phyloP scores from a whole-genome alignment of 1,139 yeast genomes.

The Yamadazyma dendronema region DNA sequence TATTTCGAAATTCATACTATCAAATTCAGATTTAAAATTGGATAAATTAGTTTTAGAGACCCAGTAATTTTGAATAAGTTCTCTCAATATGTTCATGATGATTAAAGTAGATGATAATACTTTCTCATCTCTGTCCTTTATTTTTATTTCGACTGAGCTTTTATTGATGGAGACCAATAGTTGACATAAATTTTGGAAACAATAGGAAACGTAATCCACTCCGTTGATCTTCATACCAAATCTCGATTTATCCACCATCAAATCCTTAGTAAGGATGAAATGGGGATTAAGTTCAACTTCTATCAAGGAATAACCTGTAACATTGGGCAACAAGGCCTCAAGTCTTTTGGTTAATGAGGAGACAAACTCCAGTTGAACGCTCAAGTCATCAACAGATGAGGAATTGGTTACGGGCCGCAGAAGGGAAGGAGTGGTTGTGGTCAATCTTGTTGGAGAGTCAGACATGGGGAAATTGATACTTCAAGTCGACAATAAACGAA shows the following conservation, averaged over 20 bases:
- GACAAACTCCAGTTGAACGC: conserved; percentile 17
- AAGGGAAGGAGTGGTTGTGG: background rate
- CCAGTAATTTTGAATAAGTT: conserved; percentile 32
- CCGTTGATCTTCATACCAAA: conserved; percentile 4
- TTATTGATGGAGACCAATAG: conserved; percentile 23
- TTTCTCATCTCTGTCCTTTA: conserved; percentile 34
- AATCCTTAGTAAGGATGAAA: conserved; percentile 30
- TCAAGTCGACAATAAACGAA: background rate
- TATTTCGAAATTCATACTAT: conserved; percentile 17
- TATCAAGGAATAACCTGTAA: conserved; percentile 40
- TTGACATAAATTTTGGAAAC: conserved; percentile 22
- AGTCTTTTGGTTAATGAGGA: conserved; percentile 26
- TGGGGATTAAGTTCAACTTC: conserved; percentile 47
- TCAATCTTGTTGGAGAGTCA: background rate
- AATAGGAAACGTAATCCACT: conserved; percentile 16
- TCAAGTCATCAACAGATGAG: background rate
- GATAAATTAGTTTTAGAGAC: conserved; percentile 15
- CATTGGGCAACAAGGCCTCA: conserved; percentile 36
- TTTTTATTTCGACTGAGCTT: conserved; percentile 25
- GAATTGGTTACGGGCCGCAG: background rate
- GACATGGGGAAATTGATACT: too few species aligned
- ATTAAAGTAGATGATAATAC: conserved; percentile 33
- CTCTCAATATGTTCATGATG: conserved; percentile 31
- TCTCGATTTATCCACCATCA: conserved; percentile 26
- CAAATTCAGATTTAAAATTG: conserved; percentile 13